These are phyloP conservation scores for Trichosporon asahii DNA, from an alignment of 1,284 basidiomycete species.

Conservation along the genomic window DNA sequence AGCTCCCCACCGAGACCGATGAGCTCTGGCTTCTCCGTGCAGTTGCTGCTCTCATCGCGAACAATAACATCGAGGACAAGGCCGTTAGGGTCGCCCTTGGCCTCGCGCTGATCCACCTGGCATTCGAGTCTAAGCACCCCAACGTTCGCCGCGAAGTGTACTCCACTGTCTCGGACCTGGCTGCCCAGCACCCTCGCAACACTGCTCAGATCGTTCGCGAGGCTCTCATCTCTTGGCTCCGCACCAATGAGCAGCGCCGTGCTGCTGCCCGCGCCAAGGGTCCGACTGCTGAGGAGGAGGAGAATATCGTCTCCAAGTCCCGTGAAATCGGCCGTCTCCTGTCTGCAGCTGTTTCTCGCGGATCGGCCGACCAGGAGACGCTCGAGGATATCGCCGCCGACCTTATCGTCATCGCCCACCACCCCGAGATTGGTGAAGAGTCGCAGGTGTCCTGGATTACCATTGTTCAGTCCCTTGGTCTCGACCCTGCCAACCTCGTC, in stretches of 20 bases:
- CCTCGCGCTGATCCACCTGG: conserved; percentile 64
- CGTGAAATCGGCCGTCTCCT: conserved; percentile 44
- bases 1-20: conserved; percentile 63
- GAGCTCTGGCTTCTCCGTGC: conserved; percentile 76
- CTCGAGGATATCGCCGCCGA: conserved; percentile 52
- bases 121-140: conserved; percentile 59
- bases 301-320: conserved; percentile 30
- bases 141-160: conserved; percentile 59
- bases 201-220: conserved; percentile 60
- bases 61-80: conserved; percentile 61
- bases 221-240: conserved; percentile 54
- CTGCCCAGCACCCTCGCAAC: conserved; percentile 54
- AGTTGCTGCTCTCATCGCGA: conserved; percentile 57
- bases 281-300: conserved; percentile 33
- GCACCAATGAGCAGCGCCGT: conserved; percentile 32
- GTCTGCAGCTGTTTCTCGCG: conserved; percentile 15
- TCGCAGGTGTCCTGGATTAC: conserved; percentile 77
- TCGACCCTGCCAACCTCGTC: conserved; percentile 62
- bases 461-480: conserved; percentile 63
- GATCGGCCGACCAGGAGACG: conserved; percentile 25
- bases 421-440: conserved; percentile 63
- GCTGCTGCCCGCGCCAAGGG: conserved; percentile 26
- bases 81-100: conserved; percentile 62
- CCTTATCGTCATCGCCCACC: conserved; percentile 69
- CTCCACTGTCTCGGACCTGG: conserved; percentile 52